phyloP scores from a whole-genome alignment of 805 yeast genomes.

The Barnettozyma salicaria region DNA sequence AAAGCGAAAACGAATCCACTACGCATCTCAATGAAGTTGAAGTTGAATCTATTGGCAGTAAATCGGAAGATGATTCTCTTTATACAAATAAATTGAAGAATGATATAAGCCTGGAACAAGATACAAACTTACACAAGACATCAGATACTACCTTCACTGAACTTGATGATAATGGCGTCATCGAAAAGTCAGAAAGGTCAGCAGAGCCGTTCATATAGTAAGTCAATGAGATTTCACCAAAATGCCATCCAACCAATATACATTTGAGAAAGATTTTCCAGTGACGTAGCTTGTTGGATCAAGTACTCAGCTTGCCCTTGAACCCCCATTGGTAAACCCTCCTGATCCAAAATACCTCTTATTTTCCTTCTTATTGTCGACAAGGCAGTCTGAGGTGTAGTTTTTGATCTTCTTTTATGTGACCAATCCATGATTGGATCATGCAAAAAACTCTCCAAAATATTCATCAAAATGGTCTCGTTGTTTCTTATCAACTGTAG shows the following conservation, averaged over 20 bases:
- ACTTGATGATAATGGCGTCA: no score
- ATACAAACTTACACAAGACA: no score
- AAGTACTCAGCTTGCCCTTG: slow-evolving; percentile 89
- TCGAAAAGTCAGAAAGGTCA: no score
- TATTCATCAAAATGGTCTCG: slow-evolving; percentile 82
- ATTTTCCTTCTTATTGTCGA: slow-evolving; percentile 70
- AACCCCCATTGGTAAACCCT: slow-evolving; percentile 82
- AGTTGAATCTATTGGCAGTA: no score
- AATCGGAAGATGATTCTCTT: no score
- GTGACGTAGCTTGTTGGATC: slow-evolving; percentile 73
- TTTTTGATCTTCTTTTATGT: slow-evolving; percentile 34
- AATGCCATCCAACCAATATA: slow-evolving; percentile 91
- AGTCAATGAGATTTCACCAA: slow-evolving; percentile 32
- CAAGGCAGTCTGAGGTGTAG: slow-evolving; percentile 62
- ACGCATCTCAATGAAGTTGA: no score
- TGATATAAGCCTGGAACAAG: no score
- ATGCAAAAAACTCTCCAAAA: slow-evolving; percentile 84
- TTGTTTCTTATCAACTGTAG: slow-evolving; percentile 63
- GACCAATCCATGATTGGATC: slow-evolving; percentile 88
- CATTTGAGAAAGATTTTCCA: slow-evolving; percentile 73
- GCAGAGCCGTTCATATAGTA: neutral
- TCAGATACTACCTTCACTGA: no score
- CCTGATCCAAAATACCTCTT: slow-evolving; percentile 74
- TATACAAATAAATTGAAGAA: no score
- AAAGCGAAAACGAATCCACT: no score